These are phyloP conservation scores for Xylariaceae sp. DNA, from an alignment of 2,329 filamentous ascomycete species.

Conservation along the genomic window DNA sequence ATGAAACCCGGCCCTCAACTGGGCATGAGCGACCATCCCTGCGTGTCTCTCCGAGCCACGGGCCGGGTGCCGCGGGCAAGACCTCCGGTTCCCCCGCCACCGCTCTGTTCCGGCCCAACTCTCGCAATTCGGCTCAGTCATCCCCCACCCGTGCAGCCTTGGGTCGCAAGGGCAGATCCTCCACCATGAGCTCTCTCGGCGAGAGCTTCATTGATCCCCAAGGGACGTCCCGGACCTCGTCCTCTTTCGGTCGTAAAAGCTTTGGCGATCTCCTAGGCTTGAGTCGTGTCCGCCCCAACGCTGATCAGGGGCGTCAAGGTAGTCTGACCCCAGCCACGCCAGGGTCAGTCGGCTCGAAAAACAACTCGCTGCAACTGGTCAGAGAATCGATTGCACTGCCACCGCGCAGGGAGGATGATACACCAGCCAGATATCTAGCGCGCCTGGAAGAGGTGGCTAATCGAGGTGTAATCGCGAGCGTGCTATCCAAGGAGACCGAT, in stretches of 20 bases:
- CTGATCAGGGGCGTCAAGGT: conserved; percentile 63
- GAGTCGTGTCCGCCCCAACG: conserved; percentile 71
- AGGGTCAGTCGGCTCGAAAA: conserved; percentile 63
- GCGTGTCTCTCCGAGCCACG: conserved; percentile 27
- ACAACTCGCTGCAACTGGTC: conserved; percentile 72
- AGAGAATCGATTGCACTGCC: conserved; percentile 67
- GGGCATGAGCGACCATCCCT: conserved; percentile 26
- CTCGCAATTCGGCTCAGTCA: conserved; percentile 55
- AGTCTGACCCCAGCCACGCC: conserved; percentile 64
- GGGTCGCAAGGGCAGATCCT: conserved; percentile 68
- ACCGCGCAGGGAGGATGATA: conserved; percentile 77
- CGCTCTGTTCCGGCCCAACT: conserved; percentile 41
- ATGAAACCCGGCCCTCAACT: conserved; percentile 17
- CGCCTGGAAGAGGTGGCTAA: conserved; percentile 74
- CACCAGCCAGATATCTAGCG: conserved; percentile 79
- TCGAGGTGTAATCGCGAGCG: conserved; percentile 74
- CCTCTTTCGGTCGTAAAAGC: conserved; percentile 85
- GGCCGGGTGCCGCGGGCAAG: conserved; percentile 22
- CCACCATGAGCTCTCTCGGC: conserved; percentile 78
- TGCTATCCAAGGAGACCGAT: conserved; percentile 80
- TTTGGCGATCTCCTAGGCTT: conserved; percentile 83
- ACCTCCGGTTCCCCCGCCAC: conserved; percentile 37
- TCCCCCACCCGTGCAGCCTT: conserved; percentile 54
- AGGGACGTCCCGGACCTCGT: conserved; percentile 67
- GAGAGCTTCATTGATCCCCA: conserved; percentile 63